Base-by-base conservation (phyloP, 768 basidiomycete genomes). In the Rhizopogon vulgaris region DNA sequence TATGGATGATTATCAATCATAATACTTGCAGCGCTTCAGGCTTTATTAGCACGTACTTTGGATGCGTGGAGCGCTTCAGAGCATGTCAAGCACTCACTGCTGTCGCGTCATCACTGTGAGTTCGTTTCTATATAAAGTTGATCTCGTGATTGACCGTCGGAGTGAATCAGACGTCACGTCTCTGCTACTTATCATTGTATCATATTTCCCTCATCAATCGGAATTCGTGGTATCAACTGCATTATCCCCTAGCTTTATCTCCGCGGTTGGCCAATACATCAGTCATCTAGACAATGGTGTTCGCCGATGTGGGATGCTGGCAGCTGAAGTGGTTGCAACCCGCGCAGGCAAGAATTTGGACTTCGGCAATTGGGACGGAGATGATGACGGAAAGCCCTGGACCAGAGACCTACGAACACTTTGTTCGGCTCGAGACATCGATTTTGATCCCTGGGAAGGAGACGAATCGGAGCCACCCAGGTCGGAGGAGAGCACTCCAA, bases 251-350 rank as follows among this genome's bases (percentile, higher is more conserved):
- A 52, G 72, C 1, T 85, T 97, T 61, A 76, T 97, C 55, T 70
- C 73, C 18, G 81, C 81, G 11, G 75, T 96, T 41, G 79, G 84
- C 6, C 67, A 69, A 5, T 97, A 96, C 61, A 82, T 99, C 41
- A 76, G 76, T 1, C 91, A 95, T 66, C 69, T 84, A 6, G 91
- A 95, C 49, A 69, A 73, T 1, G 75, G 83, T 3, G 78, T 96
- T 17, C 84, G 95, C 3, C 78, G 85, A 24, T 88, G 92, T 58
- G 96, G 96, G 3, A 95, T 99, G 93, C 77, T 97, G 32, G 83
- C 82, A 0, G 95, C 90, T 0, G 95, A 99, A 68, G 73, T 86
- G 15, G 77, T 87, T 8, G 88, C 91, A 1, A 70, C 73, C 5
- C 71, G 73, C 25, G 74, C 74, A 12, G 78, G 82, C 6, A 87